Base-by-base conservation (phyloP, 108 stramenopile species). In the Cyclotella sp. region DNA sequence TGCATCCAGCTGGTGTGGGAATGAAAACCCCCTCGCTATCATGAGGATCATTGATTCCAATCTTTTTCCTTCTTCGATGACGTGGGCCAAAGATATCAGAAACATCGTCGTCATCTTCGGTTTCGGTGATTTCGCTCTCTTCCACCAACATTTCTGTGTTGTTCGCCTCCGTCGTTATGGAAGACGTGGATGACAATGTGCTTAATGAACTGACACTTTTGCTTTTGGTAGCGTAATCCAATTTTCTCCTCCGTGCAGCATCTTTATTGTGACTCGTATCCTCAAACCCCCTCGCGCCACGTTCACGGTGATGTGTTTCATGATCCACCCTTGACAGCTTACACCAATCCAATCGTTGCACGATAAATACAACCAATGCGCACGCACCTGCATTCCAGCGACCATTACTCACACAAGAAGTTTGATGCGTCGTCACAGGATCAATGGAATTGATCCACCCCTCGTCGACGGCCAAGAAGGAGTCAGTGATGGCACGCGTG, bases 371-470 rank as follows among this genome's bases (percentile, higher is more conserved):
- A 8, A 92, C 90, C 42, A 93, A 64, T 5, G 91, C 92, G 69
- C 95, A 95, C 5, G 91, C 90, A 18, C 95, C 95, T 15, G 92
- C 90, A 75, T 95, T 95, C 95, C 95, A 95, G 61, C 87, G 70
- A 11, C 93, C 93, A 77, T 91, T 91, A 43, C 79, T 83, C 67
- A 90, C 86, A 71, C 91, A 92, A 0, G 90, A 94, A 15, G 85
- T 92, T 79, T 94, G 93, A 68, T 90, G 89, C 11, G 91, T 91
- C 13, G 88, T 87, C 14, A 89, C 81, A 12, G 91, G 89, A 83
- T 94, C 91, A 51, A 92, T 91, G 15, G 90, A 91, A 76, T 94
- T 94, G 19, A 94, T 94, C 93, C 93, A 94, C 0, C 90, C 91
- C 68, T 94, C 91, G 78, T 94, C 93, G 16, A 94, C 90, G 0